Base-by-base conservation (phyloP, 768 basidiomycete genomes). In the Tephrocybe sp. region DNA sequence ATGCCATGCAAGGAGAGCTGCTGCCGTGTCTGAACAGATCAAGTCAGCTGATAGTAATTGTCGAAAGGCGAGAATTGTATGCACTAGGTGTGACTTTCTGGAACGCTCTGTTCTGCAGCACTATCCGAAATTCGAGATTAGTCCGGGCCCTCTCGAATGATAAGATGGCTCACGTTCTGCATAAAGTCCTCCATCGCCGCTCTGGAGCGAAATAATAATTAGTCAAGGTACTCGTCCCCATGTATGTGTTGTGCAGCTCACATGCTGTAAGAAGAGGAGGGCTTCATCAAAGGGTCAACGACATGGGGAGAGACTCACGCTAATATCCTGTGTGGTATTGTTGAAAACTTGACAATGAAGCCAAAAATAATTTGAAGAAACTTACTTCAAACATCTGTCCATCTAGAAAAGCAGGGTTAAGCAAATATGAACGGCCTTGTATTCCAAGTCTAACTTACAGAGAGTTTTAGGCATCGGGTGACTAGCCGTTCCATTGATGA, bases 61-160 rank as follows among this genome's bases (percentile, higher is more conserved):
- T 21, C 4, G 18, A 20, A 42, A 39, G 23, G 42, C 6, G 5
- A 28, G 68, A n/a, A n/a, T 4, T 4, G 15, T 15, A 36, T 15
- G 5, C 60, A 80, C 83, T 72, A 15, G 84, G 76, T 3, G 76
- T 72, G 24, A 85, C 81, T 55, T 80, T 72, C 58, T 87, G 85
- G 63, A 87, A 85, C 2, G 85, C 85, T 17, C 85, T 72, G 58
- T 88, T 88, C 62, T 81, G 84, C 2, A 86, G 71, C n/a, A 86
- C 83, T 84, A 54, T 30, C 28, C 11, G 34, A n/a, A 0, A 50
- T 45, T 24, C 24, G 8, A 28, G n/a, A 0, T 54, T 26, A 56
- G 48, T 24, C 2, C 9, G 4, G 8, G 45, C 26, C 28, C 37
- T 17, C 32, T 45, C n/a, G 12, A 10, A 36, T 12, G 11, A 18